phyloP scores from a whole-genome alignment of 176 grass and related monocot species.

The bread wheat (Triticum aestivum) region IWGSC_CS_RefSeq_v2.1 NC_057794.1:296279505-296280004 shows the following conservation, averaged over 20 bases:
- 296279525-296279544: background rate
- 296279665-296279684: background rate
- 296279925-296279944: no score
- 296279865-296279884: background rate
- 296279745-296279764: background rate
- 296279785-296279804: background rate
- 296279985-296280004: background rate
- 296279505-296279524: background rate
- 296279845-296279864: background rate
- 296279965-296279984: background rate
- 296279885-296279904: no score
- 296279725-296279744: background rate
- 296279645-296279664: background rate
- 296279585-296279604: background rate
- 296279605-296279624: background rate
- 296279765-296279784: background rate
- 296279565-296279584: background rate
- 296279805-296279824: background rate
- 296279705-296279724: background rate
- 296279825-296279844: background rate
- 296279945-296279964: no score
- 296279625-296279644: background rate
- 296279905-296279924: no score
- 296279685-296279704: background rate
- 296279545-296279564: background rate